Conservation (phyloP, 176 grass and related monocot species). For the Carex myosuroides region DNA sequence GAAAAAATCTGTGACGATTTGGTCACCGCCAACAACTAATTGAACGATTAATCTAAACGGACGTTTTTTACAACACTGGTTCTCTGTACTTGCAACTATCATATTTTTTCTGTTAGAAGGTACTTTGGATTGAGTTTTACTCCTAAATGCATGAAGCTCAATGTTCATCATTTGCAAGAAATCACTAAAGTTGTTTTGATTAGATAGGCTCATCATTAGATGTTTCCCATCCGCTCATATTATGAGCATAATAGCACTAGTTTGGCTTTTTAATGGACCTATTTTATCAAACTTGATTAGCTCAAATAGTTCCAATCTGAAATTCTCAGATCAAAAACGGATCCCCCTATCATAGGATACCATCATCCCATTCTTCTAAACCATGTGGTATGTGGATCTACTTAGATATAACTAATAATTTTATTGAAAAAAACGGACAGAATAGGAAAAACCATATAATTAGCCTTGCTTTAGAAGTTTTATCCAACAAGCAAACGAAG, state of each 20-base stretch:
- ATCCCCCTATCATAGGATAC: background rate
- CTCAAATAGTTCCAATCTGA: constrained; percentile 7
- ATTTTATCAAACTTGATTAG: constrained; percentile 4
- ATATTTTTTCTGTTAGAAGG: background rate
- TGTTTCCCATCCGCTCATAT: background rate
- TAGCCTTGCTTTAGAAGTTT: constrained; percentile 11
- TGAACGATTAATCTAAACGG: too few relatives aligned
- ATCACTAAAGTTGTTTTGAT: background rate
- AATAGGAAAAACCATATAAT: background rate
- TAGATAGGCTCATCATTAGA: background rate
- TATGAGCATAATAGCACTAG: constrained; percentile 3
- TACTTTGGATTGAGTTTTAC: background rate
- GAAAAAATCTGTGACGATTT: too few relatives aligned
- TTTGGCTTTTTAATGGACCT: background rate
- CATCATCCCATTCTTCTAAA: background rate
- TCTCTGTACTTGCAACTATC: background rate
- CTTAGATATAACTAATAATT: background rate
- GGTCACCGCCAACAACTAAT: too few relatives aligned
- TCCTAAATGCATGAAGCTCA: background rate
- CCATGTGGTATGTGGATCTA: constrained; percentile 6
- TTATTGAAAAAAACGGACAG: background rate
- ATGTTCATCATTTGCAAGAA: background rate
- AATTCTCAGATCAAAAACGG: background rate
- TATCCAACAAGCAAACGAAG: background rate
- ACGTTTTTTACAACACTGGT: too few relatives aligned